phyloP scores from a whole-genome alignment of 2,329 filamentous ascomycete species.

The Westerdykella sp. region DNA sequence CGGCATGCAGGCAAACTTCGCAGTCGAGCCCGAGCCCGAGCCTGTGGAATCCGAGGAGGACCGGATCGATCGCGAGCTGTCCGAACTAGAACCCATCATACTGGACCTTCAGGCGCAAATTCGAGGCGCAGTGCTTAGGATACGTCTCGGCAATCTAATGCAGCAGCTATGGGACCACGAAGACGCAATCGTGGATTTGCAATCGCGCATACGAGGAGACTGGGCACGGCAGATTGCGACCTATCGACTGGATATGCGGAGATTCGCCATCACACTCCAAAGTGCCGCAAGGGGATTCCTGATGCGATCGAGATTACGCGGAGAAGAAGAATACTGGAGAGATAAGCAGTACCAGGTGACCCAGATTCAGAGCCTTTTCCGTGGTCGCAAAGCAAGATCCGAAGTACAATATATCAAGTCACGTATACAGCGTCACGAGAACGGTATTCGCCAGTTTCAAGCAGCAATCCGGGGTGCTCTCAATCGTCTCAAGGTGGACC shows the following conservation, averaged over 20 bases:
- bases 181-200: conserved; percentile 69
- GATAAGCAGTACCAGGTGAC: conserved; percentile 66
- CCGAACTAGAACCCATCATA: conserved; percentile 66
- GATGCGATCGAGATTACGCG: conserved; percentile 56
- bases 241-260: conserved; percentile 77
- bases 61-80: conserved; percentile 72
- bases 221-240: conserved; percentile 76
- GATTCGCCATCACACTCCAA: conserved; percentile 74
- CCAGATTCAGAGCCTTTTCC: conserved; percentile 73
- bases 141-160: conserved; percentile 77
- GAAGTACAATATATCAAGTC: conserved; percentile 44
- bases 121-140: conserved; percentile 69
- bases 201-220: conserved; percentile 80
- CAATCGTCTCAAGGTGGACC: conserved; percentile 36
- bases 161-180: conserved; percentile 85
- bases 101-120: conserved; percentile 81
- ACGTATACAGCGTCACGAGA: conserved; percentile 41
- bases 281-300: conserved; percentile 72
- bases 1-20: conserved; percentile 94
- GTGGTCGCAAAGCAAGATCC: conserved; percentile 54
- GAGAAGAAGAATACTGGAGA: conserved; percentile 62
- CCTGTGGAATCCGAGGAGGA: conserved; percentile 84
- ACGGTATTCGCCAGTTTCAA: conserved; percentile 48
- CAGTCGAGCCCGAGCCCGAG: conserved; percentile 68
- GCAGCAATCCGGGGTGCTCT: conserved; percentile 50